phyloP scores from a whole-genome alignment of 495 filamentous ascomycete genomes.

The Hypoxylon subgilvum region DNA sequence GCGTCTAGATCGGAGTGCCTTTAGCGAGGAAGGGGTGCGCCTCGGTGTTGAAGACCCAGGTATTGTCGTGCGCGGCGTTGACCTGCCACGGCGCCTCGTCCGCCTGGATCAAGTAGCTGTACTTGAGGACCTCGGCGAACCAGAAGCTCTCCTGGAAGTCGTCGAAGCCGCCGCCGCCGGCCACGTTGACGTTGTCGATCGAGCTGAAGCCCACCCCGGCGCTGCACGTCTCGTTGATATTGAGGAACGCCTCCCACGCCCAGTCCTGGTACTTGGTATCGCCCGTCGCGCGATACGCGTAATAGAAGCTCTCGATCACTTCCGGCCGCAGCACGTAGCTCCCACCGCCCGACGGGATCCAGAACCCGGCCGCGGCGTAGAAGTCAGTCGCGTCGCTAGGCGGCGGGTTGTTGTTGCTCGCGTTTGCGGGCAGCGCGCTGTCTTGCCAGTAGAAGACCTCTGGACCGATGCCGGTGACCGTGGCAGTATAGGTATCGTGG shows the following conservation, averaged over 20 bases:
- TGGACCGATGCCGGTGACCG: conserved; percentile 76
- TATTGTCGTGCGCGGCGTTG: conserved; percentile 58
- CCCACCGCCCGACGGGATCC: conserved; percentile 58
- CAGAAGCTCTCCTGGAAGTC: conserved; percentile 89
- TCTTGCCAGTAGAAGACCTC: conserved; percentile 78
- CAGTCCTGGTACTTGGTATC: conserved; percentile 76
- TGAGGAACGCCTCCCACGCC: conserved; percentile 82
- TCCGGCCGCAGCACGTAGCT: conserved; percentile 80
- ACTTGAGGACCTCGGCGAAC: conserved; percentile 91
- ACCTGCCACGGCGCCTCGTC: conserved; percentile 72
- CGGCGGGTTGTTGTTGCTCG: conserved; percentile 47
- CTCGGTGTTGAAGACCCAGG: conserved; percentile 85
- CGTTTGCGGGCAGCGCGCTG: conserved; percentile 42
- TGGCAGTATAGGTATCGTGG: conserved; percentile 72
- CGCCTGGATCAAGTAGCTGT: conserved; percentile 73
- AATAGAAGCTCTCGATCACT: conserved; percentile 87
- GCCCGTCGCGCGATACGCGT: conserved; percentile 80
- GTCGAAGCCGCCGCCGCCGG: conserved; percentile 63
- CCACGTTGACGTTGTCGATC: conserved; percentile 68
- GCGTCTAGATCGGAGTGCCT: conserved; percentile 45
- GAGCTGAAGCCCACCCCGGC: conserved; percentile 71
- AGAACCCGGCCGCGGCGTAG: conserved; percentile 73
- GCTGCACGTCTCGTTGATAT: conserved; percentile 68
- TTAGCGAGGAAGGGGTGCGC: conserved; percentile 75
- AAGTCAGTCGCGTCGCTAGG: conserved; percentile 60